Conservation (phyloP, 192 early-diverging fungal species). For the Backusella psychrophila region DNA sequence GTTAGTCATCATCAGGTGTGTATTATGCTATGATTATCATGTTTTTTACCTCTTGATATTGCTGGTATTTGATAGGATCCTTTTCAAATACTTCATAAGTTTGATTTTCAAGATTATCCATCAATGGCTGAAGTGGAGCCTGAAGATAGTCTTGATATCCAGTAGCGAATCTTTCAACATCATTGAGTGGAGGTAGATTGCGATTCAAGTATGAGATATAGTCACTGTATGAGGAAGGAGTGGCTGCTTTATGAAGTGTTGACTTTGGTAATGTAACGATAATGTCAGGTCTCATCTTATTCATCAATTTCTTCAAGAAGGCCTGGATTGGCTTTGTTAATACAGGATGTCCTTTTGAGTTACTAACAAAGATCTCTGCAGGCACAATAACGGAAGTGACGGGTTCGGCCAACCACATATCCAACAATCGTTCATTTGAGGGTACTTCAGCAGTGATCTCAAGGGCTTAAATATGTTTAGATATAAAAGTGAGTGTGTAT, state of each 20-base stretch:
- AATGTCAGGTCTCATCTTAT: constrained; percentile 22
- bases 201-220: constrained; percentile 79
- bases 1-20: too few species aligned
- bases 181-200: constrained; percentile 54
- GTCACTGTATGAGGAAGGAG: constrained; percentile 60
- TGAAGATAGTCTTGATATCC: constrained; percentile 93
- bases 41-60: constrained; percentile 71
- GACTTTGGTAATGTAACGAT: constrained; percentile 16
- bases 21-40: too few species aligned
- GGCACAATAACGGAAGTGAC: constrained; percentile 75
- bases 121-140: constrained; percentile 83
- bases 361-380: constrained; percentile 68
- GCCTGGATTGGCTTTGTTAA: constrained; percentile 78
- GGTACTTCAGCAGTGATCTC: constrained; percentile 53
- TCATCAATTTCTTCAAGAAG: constrained; percentile 56
- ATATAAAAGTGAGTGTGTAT: not conserved
- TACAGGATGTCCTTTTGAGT: constrained; percentile 88
- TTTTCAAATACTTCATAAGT: constrained; percentile 98
- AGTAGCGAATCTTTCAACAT: constrained; percentile 71
- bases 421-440: constrained; percentile 37
- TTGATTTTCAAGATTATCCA: constrained; percentile 90
- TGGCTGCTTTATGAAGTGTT: constrained; percentile 35
- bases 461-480: constrained; percentile 43
- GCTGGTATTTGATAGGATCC: constrained; percentile 91
- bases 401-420: constrained; percentile 89